Evolutionary conservation across 768 basidiomycete species (phyloP).

Genomic region (Trametes cingulata): DNA sequence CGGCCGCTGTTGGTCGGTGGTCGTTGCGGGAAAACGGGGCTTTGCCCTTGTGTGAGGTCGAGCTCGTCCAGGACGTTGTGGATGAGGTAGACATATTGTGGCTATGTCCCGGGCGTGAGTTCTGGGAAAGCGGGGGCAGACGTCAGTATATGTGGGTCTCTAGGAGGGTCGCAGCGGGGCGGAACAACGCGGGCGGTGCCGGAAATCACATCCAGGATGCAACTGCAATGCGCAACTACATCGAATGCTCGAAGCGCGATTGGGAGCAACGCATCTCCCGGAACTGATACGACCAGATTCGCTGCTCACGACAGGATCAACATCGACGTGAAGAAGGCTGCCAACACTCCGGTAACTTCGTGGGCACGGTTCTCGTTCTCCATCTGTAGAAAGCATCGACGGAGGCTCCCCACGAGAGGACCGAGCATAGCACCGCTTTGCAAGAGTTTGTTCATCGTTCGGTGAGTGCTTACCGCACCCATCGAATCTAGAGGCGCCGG

Average conservation of each 20-base stretch:
- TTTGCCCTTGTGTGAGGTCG: conserved; percentile 35
- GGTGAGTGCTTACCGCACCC: not conserved
- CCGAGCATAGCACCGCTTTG: too few species aligned
- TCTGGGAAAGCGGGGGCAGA: conserved; percentile 7
- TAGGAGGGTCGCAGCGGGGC: too few species aligned
- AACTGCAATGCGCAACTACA: not conserved
- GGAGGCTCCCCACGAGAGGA: too few species aligned
- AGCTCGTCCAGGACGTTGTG: conserved; percentile 52
- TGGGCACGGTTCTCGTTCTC: not conserved
- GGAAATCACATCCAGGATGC: too few species aligned
- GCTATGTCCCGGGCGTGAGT: conserved; percentile 44
- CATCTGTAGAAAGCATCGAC: not conserved
- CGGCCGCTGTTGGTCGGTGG: conserved; percentile 47
- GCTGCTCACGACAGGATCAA: not conserved
- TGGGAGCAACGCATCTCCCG: not conserved
- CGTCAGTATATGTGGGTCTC: not conserved
- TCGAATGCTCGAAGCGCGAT: not conserved
- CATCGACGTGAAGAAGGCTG: not conserved
- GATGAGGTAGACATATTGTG: conserved; percentile 55
- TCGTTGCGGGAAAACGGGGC: conserved; percentile 37
- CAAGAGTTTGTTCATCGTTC: too few species aligned
- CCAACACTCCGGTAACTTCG: not conserved
- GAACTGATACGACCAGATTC: not conserved
- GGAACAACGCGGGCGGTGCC: too few species aligned
- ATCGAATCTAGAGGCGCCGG: not conserved